phyloP scores from a whole-genome alignment of 2,329 filamentous ascomycete genomes.

The Pseudonectria buxi region DNA sequence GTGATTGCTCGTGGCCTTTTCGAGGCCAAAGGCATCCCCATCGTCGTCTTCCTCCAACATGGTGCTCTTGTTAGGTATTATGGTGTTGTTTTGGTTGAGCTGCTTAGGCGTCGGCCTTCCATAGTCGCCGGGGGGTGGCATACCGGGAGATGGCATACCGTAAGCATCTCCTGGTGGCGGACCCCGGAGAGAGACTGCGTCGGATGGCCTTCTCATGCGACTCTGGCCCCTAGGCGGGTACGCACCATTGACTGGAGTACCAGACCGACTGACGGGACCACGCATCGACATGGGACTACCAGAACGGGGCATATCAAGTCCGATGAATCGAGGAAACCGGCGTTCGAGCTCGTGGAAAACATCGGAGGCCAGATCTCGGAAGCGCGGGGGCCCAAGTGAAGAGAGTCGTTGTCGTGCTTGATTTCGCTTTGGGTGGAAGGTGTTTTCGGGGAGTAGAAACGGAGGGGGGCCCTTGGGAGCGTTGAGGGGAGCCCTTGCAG shows the following conservation, averaged over 20 bases:
- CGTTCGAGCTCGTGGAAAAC: conserved; percentile 93
- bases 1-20: conserved; percentile 21
- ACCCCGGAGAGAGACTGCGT: conserved; percentile 54
- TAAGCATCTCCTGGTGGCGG: conserved; percentile 38
- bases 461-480: conserved; percentile 53
- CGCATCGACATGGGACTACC: conserved; percentile 63
- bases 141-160: too few relatives aligned
- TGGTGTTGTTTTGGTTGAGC: conserved; percentile 83
- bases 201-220: conserved; percentile 50
- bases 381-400: conserved; percentile 77
- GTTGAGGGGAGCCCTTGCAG: conserved; percentile 47
- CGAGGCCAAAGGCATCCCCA: conserved; percentile 53
- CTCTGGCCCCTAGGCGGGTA: conserved; percentile 46
- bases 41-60: conserved; percentile 95
- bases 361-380: conserved; percentile 88
- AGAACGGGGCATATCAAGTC: conserved; percentile 59
- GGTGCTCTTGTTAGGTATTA: conserved; percentile 95
- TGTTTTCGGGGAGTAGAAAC: conserved; percentile 75
- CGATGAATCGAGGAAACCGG: conserved; percentile 75
- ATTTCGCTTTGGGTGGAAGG: conserved; percentile 94
- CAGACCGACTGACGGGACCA: conserved; percentile 51
- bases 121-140: conserved; percentile 58
- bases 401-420: conserved; percentile 94
- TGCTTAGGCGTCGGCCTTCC: conserved; percentile 78
- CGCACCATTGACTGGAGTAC: conserved; percentile 55